Evolutionary conservation across 495 filamentous ascomycete species (phyloP).

Genomic region (Pyrenopolyporus hunteri): DNA sequence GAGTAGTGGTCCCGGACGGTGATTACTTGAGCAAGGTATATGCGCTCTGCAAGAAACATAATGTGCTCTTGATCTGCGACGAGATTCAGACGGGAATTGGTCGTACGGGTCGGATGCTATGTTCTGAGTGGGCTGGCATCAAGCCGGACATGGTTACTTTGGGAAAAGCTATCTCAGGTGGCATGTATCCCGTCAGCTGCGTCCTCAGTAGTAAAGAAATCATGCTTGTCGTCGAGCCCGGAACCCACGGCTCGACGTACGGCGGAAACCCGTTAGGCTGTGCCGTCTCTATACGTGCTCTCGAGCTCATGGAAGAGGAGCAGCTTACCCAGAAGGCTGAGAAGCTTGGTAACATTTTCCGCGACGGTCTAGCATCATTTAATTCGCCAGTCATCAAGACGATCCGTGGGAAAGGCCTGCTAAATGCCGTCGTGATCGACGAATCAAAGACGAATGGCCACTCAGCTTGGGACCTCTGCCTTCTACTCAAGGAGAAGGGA

Average conservation of each 20-base stretch:
- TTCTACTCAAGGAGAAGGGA: slow-evolving; percentile 95
- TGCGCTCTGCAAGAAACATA: slow-evolving; percentile 88
- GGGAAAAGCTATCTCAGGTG: slow-evolving; percentile 96
- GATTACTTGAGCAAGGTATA: slow-evolving; percentile 84
- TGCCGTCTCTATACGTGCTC: slow-evolving; percentile 93
- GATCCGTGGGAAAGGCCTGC: slow-evolving; percentile 88
- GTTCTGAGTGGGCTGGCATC: slow-evolving; percentile 91
- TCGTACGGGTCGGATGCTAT: slow-evolving; percentile 89
- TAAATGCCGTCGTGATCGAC: slow-evolving; percentile 97
- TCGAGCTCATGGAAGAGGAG: slow-evolving; percentile 93
- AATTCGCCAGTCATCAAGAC: slow-evolving; percentile 79
- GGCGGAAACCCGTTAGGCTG: slow-evolving; percentile 97
- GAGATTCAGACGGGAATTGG: slow-evolving; percentile 99
- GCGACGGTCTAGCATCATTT: slow-evolving; percentile 71
- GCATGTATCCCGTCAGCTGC: slow-evolving; percentile 97
- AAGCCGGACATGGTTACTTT: slow-evolving; percentile 94
- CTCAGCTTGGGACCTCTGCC: slow-evolving; percentile 95
- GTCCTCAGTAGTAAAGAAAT: slow-evolving; percentile 89
- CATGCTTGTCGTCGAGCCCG: slow-evolving; percentile 97
- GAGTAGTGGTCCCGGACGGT: slow-evolving; percentile 93
- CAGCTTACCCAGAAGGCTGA: slow-evolving; percentile 83
- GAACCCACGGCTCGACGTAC: slow-evolving; percentile 96
- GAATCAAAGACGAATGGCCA: slow-evolving; percentile 83
- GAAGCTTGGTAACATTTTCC: slow-evolving; percentile 80
- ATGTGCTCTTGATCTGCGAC: slow-evolving; percentile 93